A percentile compares a stretch with the other conserved stretches of the same genome.
These are phyloP conservation scores for Neonectria ditissima DNA, from an alignment of 2,329 filamentous ascomycete species.

Conservation along the genomic window DNA sequence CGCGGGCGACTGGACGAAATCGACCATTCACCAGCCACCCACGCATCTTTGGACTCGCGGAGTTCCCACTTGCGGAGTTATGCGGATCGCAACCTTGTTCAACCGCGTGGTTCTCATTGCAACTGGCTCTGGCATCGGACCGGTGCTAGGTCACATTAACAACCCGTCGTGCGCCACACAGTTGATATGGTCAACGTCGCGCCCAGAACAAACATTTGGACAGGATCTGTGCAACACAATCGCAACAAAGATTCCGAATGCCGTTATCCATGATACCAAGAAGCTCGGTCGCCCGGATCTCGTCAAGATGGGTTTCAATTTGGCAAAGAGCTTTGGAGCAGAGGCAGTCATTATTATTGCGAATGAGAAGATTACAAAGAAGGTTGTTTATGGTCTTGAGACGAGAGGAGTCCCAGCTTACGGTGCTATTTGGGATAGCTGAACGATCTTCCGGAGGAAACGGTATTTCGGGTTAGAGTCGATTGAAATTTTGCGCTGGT, in stretches of 20 bases:
- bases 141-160: constrained; percentile 71
- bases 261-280: constrained; percentile 76
- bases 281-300: constrained; percentile 69
- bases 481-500: too few species aligned
- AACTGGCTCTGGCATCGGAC: constrained; percentile 80
- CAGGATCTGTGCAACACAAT: constrained; percentile 67
- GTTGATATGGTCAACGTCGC: constrained; percentile 76
- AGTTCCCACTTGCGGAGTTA: constrained; percentile 73
- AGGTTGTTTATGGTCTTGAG: constrained; percentile 77
- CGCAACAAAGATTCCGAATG: constrained; percentile 66
- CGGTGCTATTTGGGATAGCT: constrained; percentile 78
- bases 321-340: constrained; percentile 66
- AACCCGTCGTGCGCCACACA: constrained; percentile 62
- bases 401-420: constrained; percentile 73
- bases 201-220: constrained; percentile 73
- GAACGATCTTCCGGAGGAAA: constrained; percentile 1
- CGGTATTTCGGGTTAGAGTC: too few species aligned
- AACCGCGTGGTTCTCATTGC: constrained; percentile 74
- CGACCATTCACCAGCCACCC: constrained; percentile 72
- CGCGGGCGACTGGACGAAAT: constrained; percentile 79
- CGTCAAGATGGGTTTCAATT: constrained; percentile 62
- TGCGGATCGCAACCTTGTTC: constrained; percentile 75
- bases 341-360: constrained; percentile 81
- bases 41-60: constrained; percentile 75
- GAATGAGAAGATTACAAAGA: constrained; percentile 74